Conservation (phyloP, 768 basidiomycete species). For the Agrocybe chaxingu region DNA sequence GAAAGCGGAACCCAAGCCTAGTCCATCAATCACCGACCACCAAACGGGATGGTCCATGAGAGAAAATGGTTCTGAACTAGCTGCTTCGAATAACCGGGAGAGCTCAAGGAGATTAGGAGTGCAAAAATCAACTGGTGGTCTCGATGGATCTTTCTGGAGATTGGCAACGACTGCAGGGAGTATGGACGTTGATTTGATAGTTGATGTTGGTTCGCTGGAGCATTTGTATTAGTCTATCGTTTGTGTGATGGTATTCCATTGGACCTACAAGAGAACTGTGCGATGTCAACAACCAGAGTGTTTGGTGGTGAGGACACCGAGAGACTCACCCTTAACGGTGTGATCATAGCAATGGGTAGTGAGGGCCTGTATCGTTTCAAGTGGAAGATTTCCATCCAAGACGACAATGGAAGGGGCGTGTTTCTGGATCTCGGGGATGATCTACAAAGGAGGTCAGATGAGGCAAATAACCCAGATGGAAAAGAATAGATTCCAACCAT, state of each 20-base stretch:
- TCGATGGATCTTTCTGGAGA: conserved; percentile 17
- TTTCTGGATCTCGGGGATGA: conserved; percentile 43
- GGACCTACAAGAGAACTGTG: conserved; percentile 73
- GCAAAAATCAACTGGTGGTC: conserved; percentile 60
- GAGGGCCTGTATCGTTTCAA: conserved; percentile 47
- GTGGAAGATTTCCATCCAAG: conserved; percentile 73
- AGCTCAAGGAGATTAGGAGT: conserved; percentile 90
- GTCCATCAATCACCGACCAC: conserved; percentile 64
- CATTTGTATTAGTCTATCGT: not conserved
- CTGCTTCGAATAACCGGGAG: conserved; percentile 49
- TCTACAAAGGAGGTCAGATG: conserved; percentile 30
- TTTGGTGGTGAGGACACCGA: not conserved
- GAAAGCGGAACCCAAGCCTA: conserved; percentile 67
- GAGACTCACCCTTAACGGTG: conserved; percentile 50
- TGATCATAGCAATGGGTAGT: conserved; percentile 47
- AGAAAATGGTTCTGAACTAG: conserved; percentile 39
- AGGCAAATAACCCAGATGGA: not conserved
- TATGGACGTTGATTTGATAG: conserved; percentile 72
- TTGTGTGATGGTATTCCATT: not conserved
- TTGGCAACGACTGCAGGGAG: conserved; percentile 55
- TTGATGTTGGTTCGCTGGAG: conserved; percentile 88
- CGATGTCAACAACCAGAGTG: conserved; percentile 5
- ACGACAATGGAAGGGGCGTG: conserved; percentile 59
- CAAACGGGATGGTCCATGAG: conserved; percentile 53
- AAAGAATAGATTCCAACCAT: conserved; percentile 27